phyloP scores from a whole-genome alignment of 2,329 filamentous ascomycete genomes.

The Pseudopithomyces chartarum region DNA sequence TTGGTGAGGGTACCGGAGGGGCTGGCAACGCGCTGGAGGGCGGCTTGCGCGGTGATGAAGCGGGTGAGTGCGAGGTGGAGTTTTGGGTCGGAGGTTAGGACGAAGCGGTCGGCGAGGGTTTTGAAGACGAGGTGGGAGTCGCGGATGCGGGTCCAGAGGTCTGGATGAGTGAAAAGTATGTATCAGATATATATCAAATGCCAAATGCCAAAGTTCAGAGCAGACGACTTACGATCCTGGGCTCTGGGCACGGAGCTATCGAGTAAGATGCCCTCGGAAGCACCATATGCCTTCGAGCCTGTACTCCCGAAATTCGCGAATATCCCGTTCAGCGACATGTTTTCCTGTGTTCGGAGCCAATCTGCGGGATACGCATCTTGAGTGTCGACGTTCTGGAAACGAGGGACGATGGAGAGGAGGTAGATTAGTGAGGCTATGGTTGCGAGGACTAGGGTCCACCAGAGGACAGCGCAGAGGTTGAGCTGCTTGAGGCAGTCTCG shows the following conservation, averaged over 20 bases:
- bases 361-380: background rate
- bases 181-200: too few relatives aligned
- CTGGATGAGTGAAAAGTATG: background rate
- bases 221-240: background rate
- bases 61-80: background rate
- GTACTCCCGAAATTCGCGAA: background rate
- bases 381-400: background rate
- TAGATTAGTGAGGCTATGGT: background rate
- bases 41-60: constrained; percentile 25
- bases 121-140: background rate
- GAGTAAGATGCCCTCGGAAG: background rate
- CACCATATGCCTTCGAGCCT: background rate
- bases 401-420: background rate
- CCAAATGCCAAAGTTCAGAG: too few relatives aligned
- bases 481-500: background rate
- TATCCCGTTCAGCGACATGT: background rate
- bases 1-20: constrained; percentile 44
- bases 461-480: background rate
- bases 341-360: background rate
- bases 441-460: background rate
- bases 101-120: background rate
- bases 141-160: background rate
- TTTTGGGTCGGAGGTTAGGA: background rate
- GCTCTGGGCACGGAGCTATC: background rate
- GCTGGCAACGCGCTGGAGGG: constrained; percentile 46